phyloP scores from a whole-genome alignment of 164 flowering plant species.

The Aristolochia fimbriata region DNA sequence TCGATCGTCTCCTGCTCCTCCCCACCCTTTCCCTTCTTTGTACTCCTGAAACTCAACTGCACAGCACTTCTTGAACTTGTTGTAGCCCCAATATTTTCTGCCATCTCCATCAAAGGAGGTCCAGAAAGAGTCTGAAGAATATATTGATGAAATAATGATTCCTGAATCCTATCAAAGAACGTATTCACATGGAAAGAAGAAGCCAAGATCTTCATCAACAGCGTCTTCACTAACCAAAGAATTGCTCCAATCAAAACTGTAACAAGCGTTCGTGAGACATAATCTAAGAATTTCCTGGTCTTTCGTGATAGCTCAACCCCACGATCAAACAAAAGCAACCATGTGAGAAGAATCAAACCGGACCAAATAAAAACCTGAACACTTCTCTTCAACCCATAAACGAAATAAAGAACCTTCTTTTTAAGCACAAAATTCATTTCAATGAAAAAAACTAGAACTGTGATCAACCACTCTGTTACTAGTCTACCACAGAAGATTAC shows the following conservation, averaged over 20 bases:
- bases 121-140: constrained; percentile 66
- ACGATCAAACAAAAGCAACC: constrained; percentile 51
- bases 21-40: constrained; percentile 22
- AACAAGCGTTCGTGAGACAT: constrained; percentile 44
- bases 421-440: constrained; percentile 57
- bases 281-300: constrained; percentile 23
- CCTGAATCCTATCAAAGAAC: constrained; percentile 84
- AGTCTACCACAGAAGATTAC: constrained; percentile 62
- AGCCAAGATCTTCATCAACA: constrained; percentile 58
- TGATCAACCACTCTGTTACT: constrained; percentile 51
- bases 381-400: constrained; percentile 51
- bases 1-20: constrained; percentile 48
- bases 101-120: constrained; percentile 50
- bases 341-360: constrained; percentile 50
- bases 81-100: constrained; percentile 16
- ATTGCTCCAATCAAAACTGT: constrained; percentile 46
- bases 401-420: constrained; percentile 73
- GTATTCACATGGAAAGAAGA: constrained; percentile 53
- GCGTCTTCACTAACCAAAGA: constrained; percentile 61
- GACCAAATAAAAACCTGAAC: constrained; percentile 59
- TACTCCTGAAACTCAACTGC: constrained; percentile 37
- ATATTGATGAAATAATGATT: constrained; percentile 68
- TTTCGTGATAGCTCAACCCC: constrained; percentile 33
- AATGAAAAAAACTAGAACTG: constrained; percentile 47
- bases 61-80: constrained; percentile 17